Evolutionary conservation across 1,284 basidiomycete species (phyloP).

Genomic region (Ceratobasidium sp.): DNA sequence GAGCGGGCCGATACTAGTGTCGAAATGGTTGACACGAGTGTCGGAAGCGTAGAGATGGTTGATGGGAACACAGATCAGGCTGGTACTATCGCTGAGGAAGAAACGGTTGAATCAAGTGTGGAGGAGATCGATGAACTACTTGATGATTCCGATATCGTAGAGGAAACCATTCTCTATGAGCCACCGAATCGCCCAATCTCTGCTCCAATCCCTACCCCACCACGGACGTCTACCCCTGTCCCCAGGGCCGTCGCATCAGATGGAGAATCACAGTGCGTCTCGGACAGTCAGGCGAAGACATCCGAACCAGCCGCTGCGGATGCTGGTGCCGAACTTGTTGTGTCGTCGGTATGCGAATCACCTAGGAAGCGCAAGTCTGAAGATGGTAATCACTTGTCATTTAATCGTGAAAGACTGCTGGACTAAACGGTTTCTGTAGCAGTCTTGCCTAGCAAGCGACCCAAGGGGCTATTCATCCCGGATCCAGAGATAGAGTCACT

Average conservation of each 20-base stretch:
- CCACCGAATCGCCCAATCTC: conserved; percentile 6
- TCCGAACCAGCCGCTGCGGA: not conserved
- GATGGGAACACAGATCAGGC: not conserved
- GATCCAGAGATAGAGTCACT: conserved; percentile 23
- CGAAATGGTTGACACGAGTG: conserved; percentile 4
- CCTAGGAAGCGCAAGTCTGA: conserved; percentile 34
- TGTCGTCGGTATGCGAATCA: conserved; percentile 9
- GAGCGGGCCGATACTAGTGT: not conserved
- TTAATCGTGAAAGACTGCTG: not conserved
- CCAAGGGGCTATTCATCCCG: conserved; percentile 22
- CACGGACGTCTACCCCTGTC: not conserved
- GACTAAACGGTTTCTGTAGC: conserved; percentile 14
- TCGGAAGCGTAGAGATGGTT: conserved; percentile 1
- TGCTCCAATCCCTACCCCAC: not conserved
- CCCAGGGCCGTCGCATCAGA: not conserved
- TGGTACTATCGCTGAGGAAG: not conserved
- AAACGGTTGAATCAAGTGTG: conserved; percentile 17
- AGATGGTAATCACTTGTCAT: conserved; percentile 1
- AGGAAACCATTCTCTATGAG: conserved; percentile 29
- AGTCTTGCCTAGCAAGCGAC: conserved; percentile 10
- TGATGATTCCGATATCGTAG: conserved; percentile 23
- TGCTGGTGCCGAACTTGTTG: not conserved
- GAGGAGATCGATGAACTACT: conserved; percentile 21
- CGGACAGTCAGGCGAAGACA: conserved; percentile 18
- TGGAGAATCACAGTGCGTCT: not conserved